phyloP scores from a whole-genome alignment of 257 asterid genomes.

The Echites panduratus region DNA sequence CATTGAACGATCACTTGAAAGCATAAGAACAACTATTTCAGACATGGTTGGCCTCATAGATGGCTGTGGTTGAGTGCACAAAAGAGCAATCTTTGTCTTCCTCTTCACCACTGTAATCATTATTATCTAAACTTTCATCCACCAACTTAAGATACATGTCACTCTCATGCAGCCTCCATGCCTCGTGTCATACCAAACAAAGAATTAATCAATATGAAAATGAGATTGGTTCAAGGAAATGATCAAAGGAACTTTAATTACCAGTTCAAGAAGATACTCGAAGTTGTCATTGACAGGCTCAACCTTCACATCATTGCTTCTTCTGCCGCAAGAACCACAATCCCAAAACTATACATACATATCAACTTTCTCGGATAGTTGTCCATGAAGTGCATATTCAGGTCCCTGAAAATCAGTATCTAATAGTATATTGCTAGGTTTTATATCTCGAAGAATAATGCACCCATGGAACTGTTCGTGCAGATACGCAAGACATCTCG shows the following conservation, averaged over 20 bases:
- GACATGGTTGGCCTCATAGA: conserved; percentile 74
- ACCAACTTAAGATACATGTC: conserved; percentile 42
- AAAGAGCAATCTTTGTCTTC: conserved; percentile 53
- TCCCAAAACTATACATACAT: conserved; percentile 60
- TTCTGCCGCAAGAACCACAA: conserved; percentile 67
- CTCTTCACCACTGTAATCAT: conserved; percentile 43
- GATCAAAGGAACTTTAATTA: too few relatives aligned
- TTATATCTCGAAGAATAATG: conserved; percentile 17
- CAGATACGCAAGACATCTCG: conserved; percentile 15
- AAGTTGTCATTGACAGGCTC: conserved; percentile 40
- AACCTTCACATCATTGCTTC: conserved; percentile 36
- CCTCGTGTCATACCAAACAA: conserved; percentile 39
- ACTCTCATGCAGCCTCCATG: conserved; percentile 61
- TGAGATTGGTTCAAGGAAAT: not conserved
- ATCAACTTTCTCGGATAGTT: conserved; percentile 76
- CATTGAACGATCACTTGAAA: conserved; percentile 33
- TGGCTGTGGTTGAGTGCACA: conserved; percentile 66
- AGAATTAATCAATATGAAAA: too few relatives aligned
- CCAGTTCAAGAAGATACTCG: conserved; percentile 61
- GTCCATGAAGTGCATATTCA: conserved; percentile 76
- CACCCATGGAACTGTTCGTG: conserved; percentile 17
- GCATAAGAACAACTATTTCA: conserved; percentile 61
- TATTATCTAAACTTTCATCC: conserved; percentile 50
- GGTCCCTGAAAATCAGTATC: conserved; percentile 35
- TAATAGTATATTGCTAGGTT: conserved; percentile 10